phyloP scores from a whole-genome alignment of 306 rosid genomes.

The Malus fusca region DNA sequence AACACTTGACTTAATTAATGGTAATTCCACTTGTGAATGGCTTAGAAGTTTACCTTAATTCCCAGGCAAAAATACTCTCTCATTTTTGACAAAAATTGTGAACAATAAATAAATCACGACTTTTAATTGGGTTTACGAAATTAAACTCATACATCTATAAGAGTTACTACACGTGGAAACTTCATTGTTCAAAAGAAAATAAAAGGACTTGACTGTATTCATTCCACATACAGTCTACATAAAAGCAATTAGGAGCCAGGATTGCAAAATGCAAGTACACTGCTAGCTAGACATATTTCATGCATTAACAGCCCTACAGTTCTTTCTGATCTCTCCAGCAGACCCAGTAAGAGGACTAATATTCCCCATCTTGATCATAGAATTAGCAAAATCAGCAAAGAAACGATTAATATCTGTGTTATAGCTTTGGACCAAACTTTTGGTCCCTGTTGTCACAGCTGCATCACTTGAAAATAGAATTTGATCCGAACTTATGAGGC shows the following conservation, averaged over 20 bases:
- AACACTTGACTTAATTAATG: neutral
- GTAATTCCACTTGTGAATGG: neutral
- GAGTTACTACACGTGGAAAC: no score
- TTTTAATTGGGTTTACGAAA: no score
- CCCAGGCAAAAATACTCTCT: neutral
- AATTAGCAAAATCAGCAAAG: constrained; percentile 46
- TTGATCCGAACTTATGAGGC: constrained; percentile 77
- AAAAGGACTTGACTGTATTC: neutral
- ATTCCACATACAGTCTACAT: neutral
- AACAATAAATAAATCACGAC: neutral
- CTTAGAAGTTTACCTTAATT: neutral
- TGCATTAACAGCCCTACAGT: constrained; percentile 45
- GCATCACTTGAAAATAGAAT: constrained; percentile 36
- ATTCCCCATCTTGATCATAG: constrained; percentile 85
- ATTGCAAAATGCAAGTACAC: neutral
- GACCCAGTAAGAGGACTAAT: constrained; percentile 56
- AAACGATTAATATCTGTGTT: constrained; percentile 33
- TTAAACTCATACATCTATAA: no score
- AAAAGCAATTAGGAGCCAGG: neutral
- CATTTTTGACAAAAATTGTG: neutral
- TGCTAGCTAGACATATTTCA: neutral
- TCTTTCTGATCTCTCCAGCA: constrained; percentile 67
- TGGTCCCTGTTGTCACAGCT: constrained; percentile 38
- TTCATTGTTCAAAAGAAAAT: no score
- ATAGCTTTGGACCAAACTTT: constrained; percentile 48